Evolutionary conservation across 805 yeast genomes (phyloP), one percentile per base, ranked within the genome.

Genomic region (Pichia manshurica): DNA sequence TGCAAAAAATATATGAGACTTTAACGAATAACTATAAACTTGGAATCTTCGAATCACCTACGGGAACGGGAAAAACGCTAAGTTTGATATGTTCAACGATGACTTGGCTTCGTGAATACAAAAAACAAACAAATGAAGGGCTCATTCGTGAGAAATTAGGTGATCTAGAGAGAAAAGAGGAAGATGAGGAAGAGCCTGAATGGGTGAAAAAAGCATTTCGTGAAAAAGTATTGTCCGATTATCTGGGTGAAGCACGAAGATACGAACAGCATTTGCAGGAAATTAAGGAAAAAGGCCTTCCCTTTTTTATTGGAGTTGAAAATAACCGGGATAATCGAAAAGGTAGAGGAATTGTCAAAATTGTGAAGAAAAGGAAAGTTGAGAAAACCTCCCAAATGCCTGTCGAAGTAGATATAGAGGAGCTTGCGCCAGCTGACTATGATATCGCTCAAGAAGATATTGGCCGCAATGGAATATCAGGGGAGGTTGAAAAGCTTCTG

Each of bases 51-150:
- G 97, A 90, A 61, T 83, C 93, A 48, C 98, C 98, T 0, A 90
- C 98, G 0, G 98, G 98, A 6, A 87, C 90, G 1, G 97, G 98
- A 3, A 90, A 90, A 64, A 89, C 97, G 0, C 68, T 91, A 3
- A 87, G 96, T 0, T 66, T 90, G 40, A 84, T 91, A 3, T 91
- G 97, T 60, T 78, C 95, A 0, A 71, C 91, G 0, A 74, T 90
- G 76, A 78, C 90, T 0, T 90, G 96, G 96, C 68, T 90, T 19
- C 48, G 68, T 32, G 54, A 56, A 17, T 45, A 54, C 39, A 54
- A 54, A 41, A 42, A 36, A 16, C 33, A 32, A 20, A 12, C 39
- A 9, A 52, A 52, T 23, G 48, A 43, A 43, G 31, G 52, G 3
- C 6, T 45, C 58, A 6, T 46, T 2, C n/a, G 38, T 9, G 47